A percentile compares a stretch with the other conserved stretches of the same genome.
Conservation (phyloP, 139 green algal species). For the Closterium sp. region DNA sequence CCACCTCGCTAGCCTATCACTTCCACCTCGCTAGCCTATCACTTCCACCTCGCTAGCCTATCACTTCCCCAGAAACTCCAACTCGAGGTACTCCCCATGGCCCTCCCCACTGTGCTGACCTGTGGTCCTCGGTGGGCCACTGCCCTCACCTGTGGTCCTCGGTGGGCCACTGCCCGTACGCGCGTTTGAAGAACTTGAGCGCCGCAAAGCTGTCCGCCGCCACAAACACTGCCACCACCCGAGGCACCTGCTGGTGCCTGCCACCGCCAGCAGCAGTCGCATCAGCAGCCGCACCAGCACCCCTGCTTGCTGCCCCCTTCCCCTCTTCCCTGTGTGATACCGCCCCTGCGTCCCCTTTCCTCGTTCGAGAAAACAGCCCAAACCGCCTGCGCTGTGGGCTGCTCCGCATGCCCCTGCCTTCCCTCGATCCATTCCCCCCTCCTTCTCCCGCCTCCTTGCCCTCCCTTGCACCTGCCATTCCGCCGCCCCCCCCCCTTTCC, state of each 20-base stretch:
- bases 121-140: no score
- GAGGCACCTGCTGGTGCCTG: neutral
- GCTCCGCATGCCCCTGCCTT: neutral
- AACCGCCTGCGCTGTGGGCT: neutral
- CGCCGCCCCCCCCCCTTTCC: neutral
- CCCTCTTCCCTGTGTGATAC: neutral
- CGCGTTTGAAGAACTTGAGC: neutral
- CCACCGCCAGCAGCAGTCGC: neutral
- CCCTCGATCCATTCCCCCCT: neutral
- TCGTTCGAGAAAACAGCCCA: neutral
- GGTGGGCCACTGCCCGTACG: neutral
- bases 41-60: no score
- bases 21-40: no score
- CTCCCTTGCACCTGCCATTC: neutral
- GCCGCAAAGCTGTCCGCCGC: neutral
- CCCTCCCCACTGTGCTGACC: no score
- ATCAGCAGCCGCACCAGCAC: neutral
- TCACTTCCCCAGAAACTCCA: no score
- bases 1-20: no score
- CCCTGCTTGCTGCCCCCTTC: neutral
- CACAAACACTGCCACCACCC: conserved; percentile 4
- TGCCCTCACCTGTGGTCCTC: conserved; percentile 1
- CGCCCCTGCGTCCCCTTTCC: neutral
- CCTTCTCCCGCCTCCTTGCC: neutral
- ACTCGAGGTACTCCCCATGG: no score